Conservation (phyloP, 257 asterid genomes). For the Cynanchum wilfordii region DNA sequence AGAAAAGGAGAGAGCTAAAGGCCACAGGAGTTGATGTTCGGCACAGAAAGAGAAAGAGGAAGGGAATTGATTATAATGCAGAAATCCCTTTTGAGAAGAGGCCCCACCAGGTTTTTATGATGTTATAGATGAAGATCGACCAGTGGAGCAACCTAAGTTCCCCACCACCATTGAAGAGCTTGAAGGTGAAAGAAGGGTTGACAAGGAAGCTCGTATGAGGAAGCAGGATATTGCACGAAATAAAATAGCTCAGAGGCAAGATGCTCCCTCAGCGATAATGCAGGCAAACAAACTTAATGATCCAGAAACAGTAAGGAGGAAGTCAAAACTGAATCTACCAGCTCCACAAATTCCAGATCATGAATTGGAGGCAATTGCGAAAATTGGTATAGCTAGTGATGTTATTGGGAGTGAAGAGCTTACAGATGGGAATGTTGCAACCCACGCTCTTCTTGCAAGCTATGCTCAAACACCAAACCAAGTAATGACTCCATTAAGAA, state of each 20-base stretch:
- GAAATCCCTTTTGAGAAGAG: slow-evolving; percentile 95
- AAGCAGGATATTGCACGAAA: slow-evolving; percentile 93
- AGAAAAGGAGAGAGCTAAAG: slow-evolving; percentile 93
- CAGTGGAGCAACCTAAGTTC: slow-evolving; percentile 67
- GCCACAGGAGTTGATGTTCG: slow-evolving; percentile 86
- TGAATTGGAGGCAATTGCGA: slow-evolving; percentile 94
- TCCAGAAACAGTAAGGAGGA: slow-evolving; percentile 86
- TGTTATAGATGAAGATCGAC: slow-evolving; percentile 72
- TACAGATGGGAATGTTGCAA: slow-evolving; percentile 85
- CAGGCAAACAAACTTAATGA: slow-evolving; percentile 96
- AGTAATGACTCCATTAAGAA: slow-evolving; percentile 84
- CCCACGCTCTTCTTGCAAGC: slow-evolving; percentile 86
- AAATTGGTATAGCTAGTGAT: slow-evolving; percentile 90
- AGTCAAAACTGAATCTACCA: slow-evolving; percentile 81
- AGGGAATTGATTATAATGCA: slow-evolving; percentile 90
- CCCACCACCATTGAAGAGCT: slow-evolving; percentile 97
- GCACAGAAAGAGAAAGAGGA: slow-evolving; percentile 84
- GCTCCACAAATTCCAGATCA: slow-evolving; percentile 97
- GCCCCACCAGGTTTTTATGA: slow-evolving; percentile 99
- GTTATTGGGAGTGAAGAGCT: slow-evolving; percentile 78
- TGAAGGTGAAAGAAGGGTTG: slow-evolving; percentile 97
- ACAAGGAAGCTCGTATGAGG: slow-evolving; percentile 78
- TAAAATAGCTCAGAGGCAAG: slow-evolving; percentile 90
- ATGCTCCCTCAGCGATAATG: slow-evolving; percentile 86
- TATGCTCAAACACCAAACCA: slow-evolving; percentile 80